These are phyloP conservation scores for Trichoderma lentiforme DNA, from an alignment of 2,329 filamentous ascomycete species.

Conservation along the genomic window DNA sequence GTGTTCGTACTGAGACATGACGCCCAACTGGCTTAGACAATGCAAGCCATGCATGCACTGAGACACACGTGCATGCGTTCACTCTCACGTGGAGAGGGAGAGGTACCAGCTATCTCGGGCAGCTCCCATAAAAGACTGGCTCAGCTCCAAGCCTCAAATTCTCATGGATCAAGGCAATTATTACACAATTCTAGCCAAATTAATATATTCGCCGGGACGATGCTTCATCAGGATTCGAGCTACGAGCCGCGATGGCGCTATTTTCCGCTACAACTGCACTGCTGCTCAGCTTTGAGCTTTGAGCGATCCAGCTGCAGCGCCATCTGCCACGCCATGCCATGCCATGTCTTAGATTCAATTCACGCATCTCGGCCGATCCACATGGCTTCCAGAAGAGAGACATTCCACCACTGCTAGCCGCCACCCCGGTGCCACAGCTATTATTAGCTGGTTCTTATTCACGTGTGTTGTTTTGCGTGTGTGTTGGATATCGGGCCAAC, in stretches of 20 bases:
- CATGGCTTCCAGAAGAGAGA: neutral
- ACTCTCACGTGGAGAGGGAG: neutral
- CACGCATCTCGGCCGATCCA: slow-evolving; percentile 5
- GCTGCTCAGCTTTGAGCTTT: neutral
- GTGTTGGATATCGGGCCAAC: neutral
- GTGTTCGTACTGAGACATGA: neutral
- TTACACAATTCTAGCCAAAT: neutral
- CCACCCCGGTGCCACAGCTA: neutral
- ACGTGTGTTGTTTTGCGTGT: neutral
- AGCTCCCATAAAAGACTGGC: neutral
- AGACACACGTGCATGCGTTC: neutral
- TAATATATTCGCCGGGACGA: neutral
- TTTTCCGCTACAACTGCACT: neutral
- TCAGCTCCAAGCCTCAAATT: neutral
- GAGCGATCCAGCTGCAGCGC: neutral
- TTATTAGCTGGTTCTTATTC: neutral
- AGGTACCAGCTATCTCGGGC: neutral
- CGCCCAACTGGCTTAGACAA: neutral
- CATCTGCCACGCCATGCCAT: neutral
- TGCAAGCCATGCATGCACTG: neutral
- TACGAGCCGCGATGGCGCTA: neutral
- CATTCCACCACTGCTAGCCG: neutral
- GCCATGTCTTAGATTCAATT: neutral
- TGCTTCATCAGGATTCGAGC: neutral
- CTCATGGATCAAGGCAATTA: neutral